Evolutionary conservation across 805 yeast genomes (phyloP), one percentile per base, ranked within the genome.

Genomic region (Yueomyces sp.): DNA sequence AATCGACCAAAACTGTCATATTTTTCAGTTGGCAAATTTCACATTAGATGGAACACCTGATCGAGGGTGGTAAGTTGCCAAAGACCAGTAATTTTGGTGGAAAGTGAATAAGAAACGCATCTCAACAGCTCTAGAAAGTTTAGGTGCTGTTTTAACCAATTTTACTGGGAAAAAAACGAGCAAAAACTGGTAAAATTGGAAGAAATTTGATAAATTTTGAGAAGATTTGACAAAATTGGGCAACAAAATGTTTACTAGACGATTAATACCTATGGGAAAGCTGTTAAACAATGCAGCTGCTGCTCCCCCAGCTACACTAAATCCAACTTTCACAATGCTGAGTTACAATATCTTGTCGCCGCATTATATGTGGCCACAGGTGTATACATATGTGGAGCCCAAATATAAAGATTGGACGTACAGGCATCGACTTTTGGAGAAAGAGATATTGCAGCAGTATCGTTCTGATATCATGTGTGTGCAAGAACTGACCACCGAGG

Each of bases 361-460:
- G 39, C 76, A 76, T 42, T 78, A 78, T 47, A 61, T 77, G 59
- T 77, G 83, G 83, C 72, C 73, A 1, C 68, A 68, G 42, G 75
- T 77, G 3, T 78, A 75, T 49, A 49, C 57, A 3, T 72, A 76
- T 50, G 69, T 76, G 26, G 73, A 76, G 1, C 63, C 64, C 8
- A 54, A 65, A 38, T 70, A 62, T 47, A 65, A 68, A 26, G 67
- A 67, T 40, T 76, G 81, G 82, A 57, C 56, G 5, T 69, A 69
- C 48, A 50, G 82, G 46, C 68, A 74, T 43, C 47, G 53, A 4
- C 60, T 74, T 42, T 49, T 77, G 36, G 65, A 69, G 44, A 47
- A 53, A 7, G 65, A 60, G 42, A 40, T 60, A 29, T 63, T 69
- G 39, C 42, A 55, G 1, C 41, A 44, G 4, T 60, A 71, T 49